Percentiles rank a stretch among this genome's conserved stretches.
These are phyloP conservation scores for Trichosporon sp. DNA, from an alignment of 1,284 basidiomycete species.

Conservation along the genomic window DNA sequence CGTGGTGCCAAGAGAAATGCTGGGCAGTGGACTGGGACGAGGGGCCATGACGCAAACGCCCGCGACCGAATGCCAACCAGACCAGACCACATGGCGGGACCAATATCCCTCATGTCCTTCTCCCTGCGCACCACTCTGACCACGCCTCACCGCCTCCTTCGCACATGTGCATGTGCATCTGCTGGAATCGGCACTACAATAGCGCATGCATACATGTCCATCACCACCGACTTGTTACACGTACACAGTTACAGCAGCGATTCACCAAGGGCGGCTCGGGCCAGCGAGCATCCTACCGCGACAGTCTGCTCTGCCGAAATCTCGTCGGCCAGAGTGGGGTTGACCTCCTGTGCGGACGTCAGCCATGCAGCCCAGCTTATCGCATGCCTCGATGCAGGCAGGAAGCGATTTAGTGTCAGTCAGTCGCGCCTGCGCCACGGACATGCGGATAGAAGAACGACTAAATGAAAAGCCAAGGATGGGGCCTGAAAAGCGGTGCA, in stretches of 20 bases:
- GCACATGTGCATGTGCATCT: not conserved
- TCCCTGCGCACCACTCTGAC: too few species aligned
- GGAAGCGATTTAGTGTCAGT: too few species aligned
- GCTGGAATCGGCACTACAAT: not conserved
- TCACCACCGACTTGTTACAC: not conserved
- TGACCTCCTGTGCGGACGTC: slow-evolving; percentile 71
- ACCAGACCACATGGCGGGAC: not conserved
- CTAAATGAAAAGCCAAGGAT: not conserved
- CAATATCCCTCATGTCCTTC: not conserved
- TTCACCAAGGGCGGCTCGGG: slow-evolving; percentile 81
- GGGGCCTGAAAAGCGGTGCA: not conserved
- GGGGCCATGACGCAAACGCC: slow-evolving; percentile 1
- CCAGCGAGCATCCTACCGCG: slow-evolving; percentile 86
- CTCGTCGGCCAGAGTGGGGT: slow-evolving; percentile 71
- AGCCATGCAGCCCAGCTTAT: too few species aligned
- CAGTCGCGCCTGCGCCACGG: too few species aligned
- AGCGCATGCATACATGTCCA: not conserved
- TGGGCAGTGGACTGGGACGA: not conserved
- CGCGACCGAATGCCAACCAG: not conserved
- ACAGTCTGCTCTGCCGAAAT: slow-evolving; percentile 79
- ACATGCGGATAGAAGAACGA: too few species aligned
- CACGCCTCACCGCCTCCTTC: not conserved
- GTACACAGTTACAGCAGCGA: slow-evolving; percentile 39
- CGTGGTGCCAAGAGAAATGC: slow-evolving; percentile 1
- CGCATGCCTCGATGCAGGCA: too few species aligned